Evolutionary conservation across 352 stramenopile species (phyloP).

Genomic region (Phytophthora niederhauseri): DNA sequence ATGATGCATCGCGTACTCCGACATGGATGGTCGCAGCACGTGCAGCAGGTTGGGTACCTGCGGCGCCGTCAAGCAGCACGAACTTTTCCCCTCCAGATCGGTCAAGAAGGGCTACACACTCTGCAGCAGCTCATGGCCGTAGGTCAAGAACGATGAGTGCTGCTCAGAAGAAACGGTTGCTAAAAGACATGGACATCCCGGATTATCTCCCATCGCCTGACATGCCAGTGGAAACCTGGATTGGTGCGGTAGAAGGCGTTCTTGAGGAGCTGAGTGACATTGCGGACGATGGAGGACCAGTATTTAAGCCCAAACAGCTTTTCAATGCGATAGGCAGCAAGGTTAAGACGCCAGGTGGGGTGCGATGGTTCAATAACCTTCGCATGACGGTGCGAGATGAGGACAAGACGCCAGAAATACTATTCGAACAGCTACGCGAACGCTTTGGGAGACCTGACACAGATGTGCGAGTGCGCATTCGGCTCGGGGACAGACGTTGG

Average conservation of each 20-base stretch:
- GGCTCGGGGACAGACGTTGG: neutral
- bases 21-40: neutral
- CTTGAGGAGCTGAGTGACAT: neutral
- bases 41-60: neutral
- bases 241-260: neutral
- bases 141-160: neutral
- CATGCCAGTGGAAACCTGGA: neutral
- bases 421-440: neutral
- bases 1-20: neutral
- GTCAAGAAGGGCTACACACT: neutral
- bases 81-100: no score
- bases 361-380: neutral
- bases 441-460: neutral
- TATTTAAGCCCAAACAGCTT: neutral
- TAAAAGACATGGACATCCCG: neutral
- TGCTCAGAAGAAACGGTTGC: neutral
- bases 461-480: neutral
- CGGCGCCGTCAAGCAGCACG: neutral
- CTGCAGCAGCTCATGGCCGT: neutral
- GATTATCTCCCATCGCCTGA: neutral
- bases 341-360: neutral
- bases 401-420: neutral
- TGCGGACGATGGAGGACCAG: neutral
- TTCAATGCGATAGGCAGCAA: neutral
- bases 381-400: neutral